Evolutionary conservation across 2,329 filamentous ascomycete species (phyloP), one percentile per base, ranked within the genome.

Genomic region (Elsinoe batatas): DNA sequence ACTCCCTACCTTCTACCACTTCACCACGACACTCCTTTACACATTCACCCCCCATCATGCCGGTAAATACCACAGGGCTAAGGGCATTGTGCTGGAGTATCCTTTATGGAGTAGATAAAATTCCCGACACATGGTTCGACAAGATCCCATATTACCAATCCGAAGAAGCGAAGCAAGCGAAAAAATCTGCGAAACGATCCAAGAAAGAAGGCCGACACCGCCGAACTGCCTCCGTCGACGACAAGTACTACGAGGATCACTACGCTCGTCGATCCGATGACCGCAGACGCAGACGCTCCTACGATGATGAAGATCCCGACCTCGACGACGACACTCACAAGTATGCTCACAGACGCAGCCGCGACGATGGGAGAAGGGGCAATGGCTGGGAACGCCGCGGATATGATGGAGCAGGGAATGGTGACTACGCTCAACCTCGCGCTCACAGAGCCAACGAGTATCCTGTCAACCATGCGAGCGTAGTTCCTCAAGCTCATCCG

Each of bases 281-380:
- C 57, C 65, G 68, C 44, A 68, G 70, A 53, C 66, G 66, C 22
- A 67, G 70, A 40, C 74, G 74, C 61, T 78, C 88, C 63, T 81
- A 82, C 63, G 94, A 90, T 64, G 93, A 97, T 70, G 81, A 82
- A 57, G 91, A 98, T 72, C 82, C 88, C 17, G 98, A 98, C 70
- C 54, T 18, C 32, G 60, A 64, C 49, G 56, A 59, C 20, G 62
- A 62, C 35, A 60, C 61, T 47, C 60, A 65, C 8, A 61, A 64
- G 17, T 60, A 62, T n/a, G 58, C 57, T 53, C 46, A 58, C 44
- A 46, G 54, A 20, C 54, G 54, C 43, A 37, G 42, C 15, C 35
- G n/a, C 3, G 22, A 37, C 5, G 51, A 54, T 12, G 15, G 15
- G 12, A 30, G 37, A 17, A 8, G 53, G 5, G 36, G 51, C 13